Evolutionary conservation across 2,329 filamentous ascomycete genomes (phyloP).

Genomic region (Stromatinia cepivora): DNA sequence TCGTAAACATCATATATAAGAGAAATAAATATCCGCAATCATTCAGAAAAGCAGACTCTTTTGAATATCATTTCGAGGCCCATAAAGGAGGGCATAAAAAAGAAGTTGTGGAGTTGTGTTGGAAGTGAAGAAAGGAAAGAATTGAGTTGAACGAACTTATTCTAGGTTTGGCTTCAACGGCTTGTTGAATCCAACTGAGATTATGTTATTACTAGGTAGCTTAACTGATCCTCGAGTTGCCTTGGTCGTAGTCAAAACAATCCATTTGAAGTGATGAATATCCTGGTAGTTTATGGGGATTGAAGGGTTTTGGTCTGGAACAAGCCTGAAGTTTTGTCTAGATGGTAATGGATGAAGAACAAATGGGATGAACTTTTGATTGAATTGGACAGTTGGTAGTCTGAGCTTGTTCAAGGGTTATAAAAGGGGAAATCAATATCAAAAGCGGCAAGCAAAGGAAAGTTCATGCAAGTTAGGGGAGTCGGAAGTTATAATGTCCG

Average conservation of each 20-base stretch:
- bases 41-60: not conserved
- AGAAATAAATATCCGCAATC: not conserved
- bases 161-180: not conserved
- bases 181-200: not conserved
- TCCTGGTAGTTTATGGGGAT: not conserved
- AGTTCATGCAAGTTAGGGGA: too few relatives aligned
- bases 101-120: not conserved
- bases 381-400: not conserved
- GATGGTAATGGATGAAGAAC: conserved; percentile 1
- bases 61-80: too few relatives aligned
- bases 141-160: not conserved
- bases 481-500: not conserved
- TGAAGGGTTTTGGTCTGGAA: not conserved
- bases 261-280: not conserved
- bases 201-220: not conserved
- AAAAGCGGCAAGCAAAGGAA: not conserved
- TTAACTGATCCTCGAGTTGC: conserved; percentile 7
- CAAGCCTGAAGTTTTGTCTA: not conserved
- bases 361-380: conserved; percentile 3
- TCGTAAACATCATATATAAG: not conserved
- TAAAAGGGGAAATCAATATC: not conserved
- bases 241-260: not conserved
- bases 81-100: not conserved
- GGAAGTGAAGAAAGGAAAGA: not conserved
- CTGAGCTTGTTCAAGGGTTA: not conserved